These are phyloP conservation scores for Coemansia sp. DNA, from an alignment of 192 early-diverging fungal species.

Conservation along the genomic window DNA sequence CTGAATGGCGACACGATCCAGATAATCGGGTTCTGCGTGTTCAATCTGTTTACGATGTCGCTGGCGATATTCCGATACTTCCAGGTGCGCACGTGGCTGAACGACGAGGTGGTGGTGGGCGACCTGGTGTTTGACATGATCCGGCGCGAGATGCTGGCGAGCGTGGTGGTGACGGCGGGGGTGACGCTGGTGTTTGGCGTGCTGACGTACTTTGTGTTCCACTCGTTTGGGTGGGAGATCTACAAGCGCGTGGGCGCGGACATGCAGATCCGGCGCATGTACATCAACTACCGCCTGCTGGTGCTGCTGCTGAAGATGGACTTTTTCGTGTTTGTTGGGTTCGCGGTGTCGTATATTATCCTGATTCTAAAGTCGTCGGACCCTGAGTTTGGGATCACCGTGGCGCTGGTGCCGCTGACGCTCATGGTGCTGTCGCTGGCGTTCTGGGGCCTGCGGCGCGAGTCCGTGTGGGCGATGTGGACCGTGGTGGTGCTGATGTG, in stretches of 20 bases:
- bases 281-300: slow-evolving; percentile 49
- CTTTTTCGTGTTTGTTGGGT: slow-evolving; percentile 52
- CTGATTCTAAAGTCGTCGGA: slow-evolving; percentile 54
- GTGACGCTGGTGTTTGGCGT: slow-evolving; percentile 36
- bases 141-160: slow-evolving; percentile 29
- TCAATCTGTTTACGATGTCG: slow-evolving; percentile 51
- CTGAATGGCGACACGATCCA: slow-evolving; percentile 52
- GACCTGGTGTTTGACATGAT: slow-evolving; percentile 23
- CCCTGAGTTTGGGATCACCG: slow-evolving; percentile 50
- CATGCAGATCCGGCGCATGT: slow-evolving; percentile 56
- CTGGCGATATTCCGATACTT: slow-evolving; percentile 49
- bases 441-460: slow-evolving; percentile 47
- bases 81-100: slow-evolving; percentile 41
- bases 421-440: slow-evolving; percentile 46
- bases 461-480: slow-evolving; percentile 42
- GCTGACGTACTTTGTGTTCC: slow-evolving; percentile 52
- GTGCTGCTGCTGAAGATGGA: slow-evolving; percentile 54
- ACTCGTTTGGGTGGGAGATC: slow-evolving; percentile 55
- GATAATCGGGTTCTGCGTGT: slow-evolving; percentile 47
- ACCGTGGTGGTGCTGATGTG: slow-evolving; percentile 41
- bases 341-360: slow-evolving; percentile 59
- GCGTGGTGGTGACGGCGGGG: slow-evolving; percentile 25
- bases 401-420: slow-evolving; percentile 47
- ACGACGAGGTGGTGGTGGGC: slow-evolving; percentile 7
- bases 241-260: slow-evolving; percentile 58